A percentile compares a stretch with the other conserved stretches of the same genome.
phyloP scores from a whole-genome alignment of 140 eudicot genomes.

The Senecio squalidus region DNA sequence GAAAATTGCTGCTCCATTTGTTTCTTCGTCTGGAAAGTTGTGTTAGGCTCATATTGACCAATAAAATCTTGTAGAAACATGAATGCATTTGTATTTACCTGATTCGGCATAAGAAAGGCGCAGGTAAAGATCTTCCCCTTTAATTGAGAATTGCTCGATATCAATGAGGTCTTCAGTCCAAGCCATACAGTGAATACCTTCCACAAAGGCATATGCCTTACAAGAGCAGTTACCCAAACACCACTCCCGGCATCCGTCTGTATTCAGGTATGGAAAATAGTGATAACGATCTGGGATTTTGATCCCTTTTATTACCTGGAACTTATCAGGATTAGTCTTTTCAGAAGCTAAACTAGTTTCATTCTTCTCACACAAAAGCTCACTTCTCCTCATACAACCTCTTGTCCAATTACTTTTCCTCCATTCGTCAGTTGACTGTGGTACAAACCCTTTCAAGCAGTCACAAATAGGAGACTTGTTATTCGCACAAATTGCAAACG shows the following conservation, averaged over 20 bases:
- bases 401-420: slow-evolving; percentile 28
- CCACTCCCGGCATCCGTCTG: slow-evolving; percentile 1
- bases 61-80: not conserved
- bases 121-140: slow-evolving; percentile 25
- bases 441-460: slow-evolving; percentile 36
- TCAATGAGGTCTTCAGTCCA: slow-evolving; percentile 31
- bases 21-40: slow-evolving; percentile 1
- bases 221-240: slow-evolving; percentile 34
- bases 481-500: slow-evolving; percentile 23
- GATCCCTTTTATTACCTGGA: slow-evolving; percentile 13
- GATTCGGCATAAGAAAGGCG: slow-evolving; percentile 25
- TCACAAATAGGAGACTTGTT: slow-evolving; percentile 15
- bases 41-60: not conserved
- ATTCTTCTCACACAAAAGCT: slow-evolving; percentile 27
- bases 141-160: slow-evolving; percentile 12
- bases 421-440: slow-evolving; percentile 33
- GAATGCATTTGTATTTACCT: slow-evolving; percentile 9
- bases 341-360: slow-evolving; percentile 1
- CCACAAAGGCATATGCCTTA: slow-evolving; percentile 27
- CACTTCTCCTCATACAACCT: slow-evolving; percentile 34
- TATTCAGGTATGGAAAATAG: slow-evolving; percentile 12
- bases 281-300: slow-evolving; percentile 30
- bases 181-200: slow-evolving; percentile 23
- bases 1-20: not conserved
- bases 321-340: slow-evolving; percentile 25